Evolutionary conservation across 2,329 filamentous ascomycete genomes (phyloP).

Genomic region (Mollisiaceae sp.): DNA sequence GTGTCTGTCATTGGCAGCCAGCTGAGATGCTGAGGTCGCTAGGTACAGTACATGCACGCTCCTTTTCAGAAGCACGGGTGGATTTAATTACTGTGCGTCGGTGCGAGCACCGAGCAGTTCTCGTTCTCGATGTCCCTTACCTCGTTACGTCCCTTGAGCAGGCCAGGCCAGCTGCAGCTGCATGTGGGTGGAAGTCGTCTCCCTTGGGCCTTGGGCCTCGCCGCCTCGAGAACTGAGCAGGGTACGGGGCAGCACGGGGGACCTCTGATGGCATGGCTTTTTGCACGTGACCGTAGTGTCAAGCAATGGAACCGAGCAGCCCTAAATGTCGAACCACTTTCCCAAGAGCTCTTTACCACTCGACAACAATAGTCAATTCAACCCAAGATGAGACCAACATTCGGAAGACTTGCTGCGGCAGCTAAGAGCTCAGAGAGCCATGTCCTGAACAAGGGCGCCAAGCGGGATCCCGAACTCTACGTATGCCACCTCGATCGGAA

Average conservation of each 20-base stretch:
- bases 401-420: constrained; percentile 42
- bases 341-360: constrained; percentile 10
- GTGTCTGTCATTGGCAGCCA: not conserved
- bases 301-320: not conserved
- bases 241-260: not conserved
- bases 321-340: constrained; percentile 3
- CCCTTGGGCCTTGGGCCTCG: no score
- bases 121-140: no score
- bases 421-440: constrained; percentile 52
- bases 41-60: no score
- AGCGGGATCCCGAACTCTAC: constrained; percentile 76
- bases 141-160: not conserved
- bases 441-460: constrained; percentile 64
- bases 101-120: not conserved
- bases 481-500: constrained; percentile 51
- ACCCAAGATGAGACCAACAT: constrained; percentile 24
- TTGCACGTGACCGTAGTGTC: not conserved
- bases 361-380: constrained; percentile 12
- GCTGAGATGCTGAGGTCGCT: not conserved
- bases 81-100: not conserved
- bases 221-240: not conserved
- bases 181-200: not conserved
- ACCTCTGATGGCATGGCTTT: not conserved
- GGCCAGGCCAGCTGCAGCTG: not conserved
- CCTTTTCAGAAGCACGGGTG: not conserved